Conservation (phyloP, 768 basidiomycete species). For the Boletales sp. region DNA sequence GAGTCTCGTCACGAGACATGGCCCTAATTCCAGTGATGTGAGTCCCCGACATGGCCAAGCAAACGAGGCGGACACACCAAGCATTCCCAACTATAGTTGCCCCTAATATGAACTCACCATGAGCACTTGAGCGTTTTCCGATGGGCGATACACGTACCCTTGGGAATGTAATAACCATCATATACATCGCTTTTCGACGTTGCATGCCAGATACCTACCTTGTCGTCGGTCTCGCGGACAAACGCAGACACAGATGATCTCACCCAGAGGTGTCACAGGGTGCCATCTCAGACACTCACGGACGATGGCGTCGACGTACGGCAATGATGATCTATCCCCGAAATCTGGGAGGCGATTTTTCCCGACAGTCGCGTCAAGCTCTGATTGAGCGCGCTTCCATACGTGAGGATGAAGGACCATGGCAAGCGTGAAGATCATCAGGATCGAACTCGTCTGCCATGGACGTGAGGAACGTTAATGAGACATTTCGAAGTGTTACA, state of each 20-base stretch:
- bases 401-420: background rate
- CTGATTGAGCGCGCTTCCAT: background rate
- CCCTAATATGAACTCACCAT: slow-evolving; percentile 1
- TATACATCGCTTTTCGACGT: slow-evolving; percentile 29
- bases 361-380: background rate
- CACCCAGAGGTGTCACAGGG: background rate
- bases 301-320: background rate
- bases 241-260: background rate
- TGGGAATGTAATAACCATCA: slow-evolving; percentile 29
- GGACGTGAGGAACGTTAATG: background rate
- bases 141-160: slow-evolving; percentile 9
- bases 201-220: slow-evolving; percentile 1
- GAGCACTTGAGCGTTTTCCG: too few species aligned
- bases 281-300: slow-evolving; percentile 3
- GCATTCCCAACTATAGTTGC: slow-evolving; percentile 10
- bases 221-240: background rate
- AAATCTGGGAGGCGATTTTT: background rate
- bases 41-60: too few species aligned
- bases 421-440: background rate
- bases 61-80: slow-evolving; percentile 4
- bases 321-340: background rate
- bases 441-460: background rate
- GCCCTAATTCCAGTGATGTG: background rate
- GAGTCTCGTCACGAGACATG: slow-evolving; percentile 8
- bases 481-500: slow-evolving; percentile 1